Evolutionary conservation across 768 basidiomycete genomes (phyloP), one percentile per base, ranked within the genome.

Genomic region (Kwoniella dejecticola): DNA sequence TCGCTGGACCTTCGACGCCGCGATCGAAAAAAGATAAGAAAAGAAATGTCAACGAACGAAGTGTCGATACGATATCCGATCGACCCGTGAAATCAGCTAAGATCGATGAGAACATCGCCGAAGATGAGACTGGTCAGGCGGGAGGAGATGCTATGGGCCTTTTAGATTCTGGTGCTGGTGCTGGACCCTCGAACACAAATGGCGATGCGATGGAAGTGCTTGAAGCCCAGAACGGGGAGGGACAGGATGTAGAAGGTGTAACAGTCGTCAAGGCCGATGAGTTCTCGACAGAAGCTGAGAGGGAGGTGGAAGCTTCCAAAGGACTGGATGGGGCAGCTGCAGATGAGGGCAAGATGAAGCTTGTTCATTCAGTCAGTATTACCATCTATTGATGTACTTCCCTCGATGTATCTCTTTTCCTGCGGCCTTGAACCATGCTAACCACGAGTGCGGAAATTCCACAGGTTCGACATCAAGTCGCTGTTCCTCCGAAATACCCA

Each of bases 241-340:
- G 33, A 15, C 63, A 62, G 11, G 66, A 64, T n/a, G 70, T 57
- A 10, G 48, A 61, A 11, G 61, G 44, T 27, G 58, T 87, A 4
- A 83, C 84, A 54, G 90, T 92, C 7, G 83, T 91, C 0, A 87
- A 91, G 6, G 84, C 95, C 11, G 95, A 98, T 79, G 93, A 95
- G 66, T 92, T 97, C 74, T 91, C 94, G 80, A 91, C 89, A 0
- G 91, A 94, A 70, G 92, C 90, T 0, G 91, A 90, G 78, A 86
- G 93, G 47, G 92, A 96, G 77, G 86, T 97, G 59, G 89, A 88
- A 21, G 89, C 89, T 1, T 91, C 88, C 68, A 90, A 89, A 47
- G 94, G 94, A 4, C 80, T 98, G 68, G 89, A 87, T 8, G 90
- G 88, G 15, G 71, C 52, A 1, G 74, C 65, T 17, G 27, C n/a